Evolutionary conservation across 139 green algal genomes (phyloP).

Genomic region (Asterochloris sp.): DNA sequence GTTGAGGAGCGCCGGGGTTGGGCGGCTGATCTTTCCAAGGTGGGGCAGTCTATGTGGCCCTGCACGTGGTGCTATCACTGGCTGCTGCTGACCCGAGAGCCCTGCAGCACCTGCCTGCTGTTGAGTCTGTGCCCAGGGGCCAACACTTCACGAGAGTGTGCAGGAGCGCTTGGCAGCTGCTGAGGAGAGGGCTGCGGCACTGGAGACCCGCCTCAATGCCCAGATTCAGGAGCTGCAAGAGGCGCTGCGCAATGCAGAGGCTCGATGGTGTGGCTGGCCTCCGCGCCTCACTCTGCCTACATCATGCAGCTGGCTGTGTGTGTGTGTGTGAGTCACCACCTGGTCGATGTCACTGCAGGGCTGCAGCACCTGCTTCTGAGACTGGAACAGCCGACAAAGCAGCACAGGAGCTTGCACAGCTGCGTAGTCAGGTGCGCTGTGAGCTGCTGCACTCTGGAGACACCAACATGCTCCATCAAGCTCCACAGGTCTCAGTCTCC

Average conservation of each 20-base stretch:
- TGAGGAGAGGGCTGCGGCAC: not conserved
- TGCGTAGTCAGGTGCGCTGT: not conserved
- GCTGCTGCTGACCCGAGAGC: not conserved
- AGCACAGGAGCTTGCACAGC: not conserved
- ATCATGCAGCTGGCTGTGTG: too few species aligned
- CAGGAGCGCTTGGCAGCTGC: conserved; percentile 12
- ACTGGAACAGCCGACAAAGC: not conserved
- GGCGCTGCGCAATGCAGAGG: not conserved
- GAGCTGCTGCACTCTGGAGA: not conserved
- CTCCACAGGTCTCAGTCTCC: not conserved
- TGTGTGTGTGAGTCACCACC: not conserved
- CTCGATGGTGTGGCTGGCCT: not conserved
- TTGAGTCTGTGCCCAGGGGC: not conserved
- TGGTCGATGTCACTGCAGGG: not conserved
- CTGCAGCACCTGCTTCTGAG: not conserved
- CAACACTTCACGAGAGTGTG: too few species aligned
- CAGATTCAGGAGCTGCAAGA: conserved; percentile 1
- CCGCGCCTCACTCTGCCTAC: not conserved
- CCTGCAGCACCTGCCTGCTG: not conserved
- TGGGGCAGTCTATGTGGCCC: not conserved
- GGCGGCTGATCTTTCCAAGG: not conserved
- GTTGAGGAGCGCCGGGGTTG: not conserved
- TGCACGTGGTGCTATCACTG: not conserved
- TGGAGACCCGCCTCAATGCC: not conserved
- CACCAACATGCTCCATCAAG: not conserved